Evolutionary conservation across 2,329 filamentous ascomycete genomes (phyloP).

Genomic region (Stemphylium lycopersici): DNA sequence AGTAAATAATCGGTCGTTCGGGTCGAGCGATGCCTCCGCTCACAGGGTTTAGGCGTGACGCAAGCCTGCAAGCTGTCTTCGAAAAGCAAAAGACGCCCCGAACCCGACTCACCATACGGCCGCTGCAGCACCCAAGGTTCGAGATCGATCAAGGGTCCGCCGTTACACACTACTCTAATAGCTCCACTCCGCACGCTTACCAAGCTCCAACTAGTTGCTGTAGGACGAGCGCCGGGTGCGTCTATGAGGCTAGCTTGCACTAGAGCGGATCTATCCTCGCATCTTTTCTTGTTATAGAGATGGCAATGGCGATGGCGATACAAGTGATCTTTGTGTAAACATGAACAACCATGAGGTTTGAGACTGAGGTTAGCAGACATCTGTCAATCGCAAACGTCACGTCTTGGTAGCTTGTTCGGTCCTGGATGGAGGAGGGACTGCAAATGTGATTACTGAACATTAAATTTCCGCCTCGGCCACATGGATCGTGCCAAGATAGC

Average conservation of each 20-base stretch:
- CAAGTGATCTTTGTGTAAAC: neutral
- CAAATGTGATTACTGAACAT: conserved; percentile 1
- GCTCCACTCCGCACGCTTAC: conserved; percentile 13
- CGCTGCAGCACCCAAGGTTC: conserved; percentile 7
- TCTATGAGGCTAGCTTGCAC: conserved; percentile 1
- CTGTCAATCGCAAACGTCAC: neutral
- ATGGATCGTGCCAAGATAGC: neutral
- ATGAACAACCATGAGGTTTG: neutral
- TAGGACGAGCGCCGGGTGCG: conserved; percentile 1
- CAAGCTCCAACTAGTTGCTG: conserved; percentile 10
- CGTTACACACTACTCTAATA: conserved; percentile 11
- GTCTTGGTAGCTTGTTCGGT: neutral
- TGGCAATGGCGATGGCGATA: neutral
- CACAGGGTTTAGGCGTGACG: conserved; percentile 8
- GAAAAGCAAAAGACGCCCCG: conserved; percentile 13
- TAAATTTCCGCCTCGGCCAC: conserved; percentile 1
- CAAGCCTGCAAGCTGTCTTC: conserved; percentile 6
- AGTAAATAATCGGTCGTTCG: neutral
- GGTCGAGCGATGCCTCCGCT: neutral
- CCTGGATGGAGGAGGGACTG: neutral
- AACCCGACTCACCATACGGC: conserved; percentile 1
- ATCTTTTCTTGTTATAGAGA: neutral
- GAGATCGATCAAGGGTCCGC: conserved; percentile 10
- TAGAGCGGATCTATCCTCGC: neutral
- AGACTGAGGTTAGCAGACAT: neutral